These are phyloP conservation scores for Phaeotremella skinneri DNA, from an alignment of 768 basidiomycete species.

Conservation along the genomic window DNA sequence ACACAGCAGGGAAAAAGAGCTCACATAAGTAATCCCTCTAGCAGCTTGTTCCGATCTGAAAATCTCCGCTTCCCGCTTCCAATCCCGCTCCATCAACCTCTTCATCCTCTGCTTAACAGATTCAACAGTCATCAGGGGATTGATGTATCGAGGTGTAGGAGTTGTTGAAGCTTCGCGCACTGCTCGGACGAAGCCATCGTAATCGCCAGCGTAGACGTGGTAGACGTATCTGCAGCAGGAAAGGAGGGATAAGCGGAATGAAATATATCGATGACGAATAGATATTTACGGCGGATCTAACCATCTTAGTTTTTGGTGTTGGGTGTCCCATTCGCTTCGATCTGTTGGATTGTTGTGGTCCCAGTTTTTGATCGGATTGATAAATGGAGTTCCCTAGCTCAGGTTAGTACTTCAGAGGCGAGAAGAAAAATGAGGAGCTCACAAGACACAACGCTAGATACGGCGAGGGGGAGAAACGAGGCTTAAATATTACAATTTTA, in stretches of 20 bases:
- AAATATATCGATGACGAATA: neutral
- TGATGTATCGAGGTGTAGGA: conserved; percentile 6
- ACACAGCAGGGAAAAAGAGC: neutral
- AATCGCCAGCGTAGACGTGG: conserved; percentile 15
- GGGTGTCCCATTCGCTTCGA: conserved; percentile 11
- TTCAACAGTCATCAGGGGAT: conserved; percentile 11
- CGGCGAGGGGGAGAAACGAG: conserved; percentile 12
- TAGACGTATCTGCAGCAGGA: conserved; percentile 13
- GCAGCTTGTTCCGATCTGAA: neutral
- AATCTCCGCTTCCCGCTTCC: conserved; percentile 6
- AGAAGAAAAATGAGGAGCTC: neutral
- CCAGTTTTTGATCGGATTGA: conserved; percentile 18
- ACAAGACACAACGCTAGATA: conserved; percentile 14
- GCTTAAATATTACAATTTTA: too few species aligned
- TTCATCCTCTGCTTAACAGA: conserved; percentile 8
- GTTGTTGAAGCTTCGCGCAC: neutral
- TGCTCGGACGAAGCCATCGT: conserved; percentile 14
- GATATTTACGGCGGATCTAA: conserved; percentile 22
- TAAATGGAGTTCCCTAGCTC: conserved; percentile 15
- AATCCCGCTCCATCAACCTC: conserved; percentile 10
- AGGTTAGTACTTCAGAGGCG: neutral
- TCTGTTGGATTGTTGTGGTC: conserved; percentile 11
- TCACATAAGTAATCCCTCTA: conserved; percentile 3
- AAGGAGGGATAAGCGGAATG: neutral
- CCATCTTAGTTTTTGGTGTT: conserved; percentile 7